Evolutionary conservation across 441 rosid species (phyloP), one percentile per base, ranked within the genome.

Genomic region (Kokia cookei): DNA sequence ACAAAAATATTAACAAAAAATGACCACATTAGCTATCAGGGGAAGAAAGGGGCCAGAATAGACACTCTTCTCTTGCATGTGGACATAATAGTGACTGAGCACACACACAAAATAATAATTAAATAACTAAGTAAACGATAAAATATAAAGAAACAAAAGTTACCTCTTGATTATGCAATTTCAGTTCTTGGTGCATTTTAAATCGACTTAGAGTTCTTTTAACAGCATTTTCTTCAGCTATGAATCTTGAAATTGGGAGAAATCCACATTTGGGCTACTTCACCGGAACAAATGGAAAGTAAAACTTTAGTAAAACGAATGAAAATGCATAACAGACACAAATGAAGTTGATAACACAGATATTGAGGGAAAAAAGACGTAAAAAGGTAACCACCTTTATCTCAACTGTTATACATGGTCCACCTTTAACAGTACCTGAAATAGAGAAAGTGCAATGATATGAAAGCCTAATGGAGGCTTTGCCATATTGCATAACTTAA

Each of bases 251-350:
- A 54, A 55, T 35, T 37, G 99, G 97, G 55, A 93, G 93, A 86
- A 89, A 96, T 81, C 99, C 98, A 72, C 98, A 93, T 89, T 96
- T 96, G 74, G 99, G 98, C 98, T 96, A 82, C 81, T 81, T 82
- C 78, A 82, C 47, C 75, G 72, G 81, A 87, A 75, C 27, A 80
- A 79, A 71, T 53, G 68, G 72, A 27, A 70, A 69, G 69, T 69
- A 65, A 72, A 62, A 71, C 74, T 43, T 54, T 22, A 68, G 32
- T 43, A 57, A 8, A n/a, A 7, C 17, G 63, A 65, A 55, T 51
- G 78, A 37, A 29, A 76, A 74, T 54, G 57, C 42, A 78, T 13
- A 40, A 45, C 54, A 45, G 3, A 3, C 53, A n/a, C 10, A 63
- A 62, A 68, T 68, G 3, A 53, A 35, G 17, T 62, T 35, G 64